Evolutionary conservation across 441 rosid genomes (phyloP), one percentile per base, ranked within the genome.

Genomic region (Lepidium campestre): DNA sequence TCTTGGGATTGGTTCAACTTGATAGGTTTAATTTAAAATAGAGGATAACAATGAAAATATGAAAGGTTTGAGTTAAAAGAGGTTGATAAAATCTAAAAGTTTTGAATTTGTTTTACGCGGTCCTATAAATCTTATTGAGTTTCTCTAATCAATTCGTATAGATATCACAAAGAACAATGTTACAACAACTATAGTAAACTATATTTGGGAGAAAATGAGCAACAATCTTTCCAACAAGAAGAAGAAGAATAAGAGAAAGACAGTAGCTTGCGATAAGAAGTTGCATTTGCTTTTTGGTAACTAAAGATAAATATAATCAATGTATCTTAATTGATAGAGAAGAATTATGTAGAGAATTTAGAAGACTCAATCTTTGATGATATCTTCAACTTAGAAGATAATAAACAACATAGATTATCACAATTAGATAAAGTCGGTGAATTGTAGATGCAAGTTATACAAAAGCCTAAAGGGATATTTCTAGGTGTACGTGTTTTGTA

Each of bases 71-170:
- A 9, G 54, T 42, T 25, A 1, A 34, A 86, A 84, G 73, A 81
- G 86, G 70, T 80, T 70, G 76, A 76, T 46, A 11, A 83, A 42
- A 57, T 60, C 75, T 1, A 84, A 77, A 83, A 77, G 75, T 67
- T 17, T 78, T 56, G 79, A 79, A 27, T 85, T 79, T 75, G 53
- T 77, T 25, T 79, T 89, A 40, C 82, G 90, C 89, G 93, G 86
- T n/a, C 85, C 87, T 0, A 82, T 23, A 17, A 79, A 75, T 5
- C 87, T 87, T 22, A 75, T 81, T 41, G 82, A 77, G 67, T 85
- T 85, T 74, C 86, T 87, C 42, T 53, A 77, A 17, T 75, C 80
- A 5, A 54, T 82, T 25, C 82, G 83, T 17, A 78, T 52, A 75
- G 85, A 82, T 35, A 79, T 82, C 19, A 4, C 84, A 4, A 83